Conservation (phyloP, 106 monocot genomes). For the Dioscorea dumetorum region DNA sequence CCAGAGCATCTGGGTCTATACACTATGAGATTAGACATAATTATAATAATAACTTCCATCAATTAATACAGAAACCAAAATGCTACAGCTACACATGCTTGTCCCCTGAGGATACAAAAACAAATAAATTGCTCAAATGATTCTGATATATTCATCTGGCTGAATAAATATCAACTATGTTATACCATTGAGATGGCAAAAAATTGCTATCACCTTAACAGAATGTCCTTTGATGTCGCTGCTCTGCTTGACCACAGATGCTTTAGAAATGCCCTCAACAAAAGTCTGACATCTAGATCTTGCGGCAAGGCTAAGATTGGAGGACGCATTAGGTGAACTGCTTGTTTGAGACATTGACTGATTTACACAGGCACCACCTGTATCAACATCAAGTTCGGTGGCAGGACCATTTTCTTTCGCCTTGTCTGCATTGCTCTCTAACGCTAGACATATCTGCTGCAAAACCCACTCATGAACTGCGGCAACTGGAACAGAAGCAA, state of each 20-base stretch:
- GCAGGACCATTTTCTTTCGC: slow-evolving; percentile 51
- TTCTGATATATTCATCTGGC: no score
- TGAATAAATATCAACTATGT: no score
- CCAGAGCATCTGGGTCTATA: no score
- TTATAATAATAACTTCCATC: no score
- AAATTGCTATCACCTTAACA: slow-evolving; percentile 53
- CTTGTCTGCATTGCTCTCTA: slow-evolving; percentile 72
- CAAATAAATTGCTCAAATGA: no score
- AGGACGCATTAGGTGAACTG: slow-evolving; percentile 5
- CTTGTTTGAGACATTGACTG: slow-evolving; percentile 28
- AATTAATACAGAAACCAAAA: no score
- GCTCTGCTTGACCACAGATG: slow-evolving; percentile 69
- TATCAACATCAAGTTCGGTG: slow-evolving; percentile 64
- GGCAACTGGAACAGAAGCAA: slow-evolving; percentile 55
- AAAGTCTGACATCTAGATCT: slow-evolving; percentile 60
- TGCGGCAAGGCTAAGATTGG: slow-evolving; percentile 17
- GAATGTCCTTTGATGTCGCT: slow-evolving; percentile 64
- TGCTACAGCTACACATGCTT: no score
- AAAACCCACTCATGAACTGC: slow-evolving; percentile 83
- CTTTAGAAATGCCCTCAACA: slow-evolving; percentile 89
- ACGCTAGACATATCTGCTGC: slow-evolving; percentile 46
- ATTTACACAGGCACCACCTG: slow-evolving; percentile 53
- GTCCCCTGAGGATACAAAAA: no score
- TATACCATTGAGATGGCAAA: no score
- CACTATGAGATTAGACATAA: no score